A percentile compares a stretch with the other conserved stretches of the same genome.
Conservation (phyloP, 2,329 filamentous ascomycete species). For the Alternaria arbusti region DNA sequence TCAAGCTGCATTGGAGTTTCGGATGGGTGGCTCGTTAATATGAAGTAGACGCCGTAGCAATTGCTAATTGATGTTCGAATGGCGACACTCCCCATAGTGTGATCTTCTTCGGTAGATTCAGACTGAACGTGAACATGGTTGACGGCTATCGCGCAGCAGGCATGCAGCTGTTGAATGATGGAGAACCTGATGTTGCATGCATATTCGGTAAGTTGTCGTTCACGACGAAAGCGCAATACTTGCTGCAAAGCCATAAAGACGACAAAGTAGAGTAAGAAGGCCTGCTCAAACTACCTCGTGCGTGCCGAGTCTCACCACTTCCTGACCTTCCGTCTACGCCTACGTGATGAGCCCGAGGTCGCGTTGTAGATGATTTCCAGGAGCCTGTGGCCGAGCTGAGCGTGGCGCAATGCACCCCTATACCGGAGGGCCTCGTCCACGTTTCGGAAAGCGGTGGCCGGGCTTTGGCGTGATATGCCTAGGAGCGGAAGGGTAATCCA, state of each 20-base stretch:
- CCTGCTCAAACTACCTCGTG: not conserved
- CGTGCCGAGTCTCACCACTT: not conserved
- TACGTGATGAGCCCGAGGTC: not conserved
- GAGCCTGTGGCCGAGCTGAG: not conserved
- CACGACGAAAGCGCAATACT: not conserved
- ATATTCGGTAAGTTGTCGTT: not conserved
- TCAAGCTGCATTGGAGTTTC: not conserved
- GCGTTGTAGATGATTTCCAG: not conserved
- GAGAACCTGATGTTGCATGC: not conserved
- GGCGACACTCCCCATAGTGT: not conserved
- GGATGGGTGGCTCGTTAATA: not conserved
- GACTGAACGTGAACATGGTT: not conserved
- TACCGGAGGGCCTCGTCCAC: not conserved
- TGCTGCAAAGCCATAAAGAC: not conserved
- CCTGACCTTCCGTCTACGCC: not conserved
- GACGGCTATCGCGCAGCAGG: not conserved
- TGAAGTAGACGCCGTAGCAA: not conserved
- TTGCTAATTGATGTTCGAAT: not conserved
- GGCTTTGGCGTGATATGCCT: not conserved
- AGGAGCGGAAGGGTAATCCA: not conserved
- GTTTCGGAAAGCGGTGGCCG: not conserved
- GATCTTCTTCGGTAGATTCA: not conserved
- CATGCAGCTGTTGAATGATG: not conserved
- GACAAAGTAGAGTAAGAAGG: not conserved
- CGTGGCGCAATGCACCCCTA: not conserved